Conservation (phyloP, 2,329 filamentous ascomycete genomes). For the Chaetomiaceae sp. region DNA sequence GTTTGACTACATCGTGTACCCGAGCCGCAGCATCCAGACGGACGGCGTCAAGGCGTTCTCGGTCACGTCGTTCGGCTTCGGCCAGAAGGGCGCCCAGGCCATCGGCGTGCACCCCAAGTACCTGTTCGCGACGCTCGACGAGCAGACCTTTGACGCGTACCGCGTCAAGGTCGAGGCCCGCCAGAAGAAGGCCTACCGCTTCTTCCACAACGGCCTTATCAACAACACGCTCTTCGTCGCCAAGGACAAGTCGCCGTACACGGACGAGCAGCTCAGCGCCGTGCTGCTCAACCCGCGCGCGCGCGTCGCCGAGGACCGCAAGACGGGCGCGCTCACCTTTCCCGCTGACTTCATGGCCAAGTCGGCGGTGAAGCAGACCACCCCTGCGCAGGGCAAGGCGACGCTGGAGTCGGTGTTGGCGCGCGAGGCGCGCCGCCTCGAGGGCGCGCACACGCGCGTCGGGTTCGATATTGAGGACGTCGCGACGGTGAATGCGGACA, state of each 20-base stretch:
- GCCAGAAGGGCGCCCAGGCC: slow-evolving; percentile 95
- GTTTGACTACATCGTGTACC: slow-evolving; percentile 97
- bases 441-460: slow-evolving; percentile 67
- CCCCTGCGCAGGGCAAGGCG: slow-evolving; percentile 46
- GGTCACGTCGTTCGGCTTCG: slow-evolving; percentile 97
- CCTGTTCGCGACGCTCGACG: slow-evolving; percentile 87
- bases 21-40: slow-evolving; percentile 89
- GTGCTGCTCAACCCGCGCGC: slow-evolving; percentile 93
- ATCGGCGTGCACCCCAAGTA: slow-evolving; percentile 97
- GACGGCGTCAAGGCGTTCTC: slow-evolving; percentile 98
- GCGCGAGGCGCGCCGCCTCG: slow-evolving; percentile 60
- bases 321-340: slow-evolving; percentile 72
- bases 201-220: slow-evolving; percentile 97
- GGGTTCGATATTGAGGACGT: slow-evolving; percentile 94
- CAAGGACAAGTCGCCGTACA: slow-evolving; percentile 86
- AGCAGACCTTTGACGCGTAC: slow-evolving; percentile 75
- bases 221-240: slow-evolving; percentile 97
- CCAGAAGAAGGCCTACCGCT: slow-evolving; percentile 98
- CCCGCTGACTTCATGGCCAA: slow-evolving; percentile 62
- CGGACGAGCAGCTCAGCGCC: slow-evolving; percentile 74
- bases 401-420: slow-evolving; percentile 72
- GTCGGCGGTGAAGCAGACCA: slow-evolving; percentile 48
- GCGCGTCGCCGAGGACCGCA: slow-evolving; percentile 79
- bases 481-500: slow-evolving; percentile 80
- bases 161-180: slow-evolving; percentile 81